Evolutionary conservation across 139 green algal species (phyloP).

Genomic region (Picochlorum sp.): DNA sequence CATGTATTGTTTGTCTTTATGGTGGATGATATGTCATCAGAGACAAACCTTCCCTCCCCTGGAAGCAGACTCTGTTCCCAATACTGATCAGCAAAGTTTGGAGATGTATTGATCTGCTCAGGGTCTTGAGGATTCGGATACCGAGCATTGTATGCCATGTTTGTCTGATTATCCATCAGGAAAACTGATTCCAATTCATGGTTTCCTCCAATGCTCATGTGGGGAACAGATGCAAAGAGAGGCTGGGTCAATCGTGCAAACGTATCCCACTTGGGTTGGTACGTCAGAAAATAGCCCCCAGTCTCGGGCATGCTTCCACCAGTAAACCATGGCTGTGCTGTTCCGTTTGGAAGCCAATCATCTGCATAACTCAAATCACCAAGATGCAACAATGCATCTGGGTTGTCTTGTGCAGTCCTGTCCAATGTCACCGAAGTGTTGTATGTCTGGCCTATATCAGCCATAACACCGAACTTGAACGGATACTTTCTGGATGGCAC

Average conservation of each 20-base stretch:
- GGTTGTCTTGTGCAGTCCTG: not conserved
- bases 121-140: not conserved
- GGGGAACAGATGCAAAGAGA: not conserved
- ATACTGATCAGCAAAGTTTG: not conserved
- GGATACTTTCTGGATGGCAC: conserved; percentile 1
- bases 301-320: not conserved
- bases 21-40: not conserved
- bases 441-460: not conserved
- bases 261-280: conserved; percentile 3
- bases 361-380: not conserved
- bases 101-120: not conserved
- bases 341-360: not conserved
- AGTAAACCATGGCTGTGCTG: not conserved
- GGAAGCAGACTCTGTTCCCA: not conserved
- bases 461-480: not conserved
- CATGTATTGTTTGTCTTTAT: conserved; percentile 1
- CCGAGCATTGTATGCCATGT: not conserved
- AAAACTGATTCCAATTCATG: not conserved
- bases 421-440: not conserved
- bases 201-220: conserved; percentile 5
- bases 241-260: not conserved
- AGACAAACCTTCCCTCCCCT: not conserved
- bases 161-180: not conserved
- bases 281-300: not conserved
- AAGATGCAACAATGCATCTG: not conserved